Evolutionary conservation across 805 yeast species (phyloP).

Genomic region (Spencermartinsiella europaea): DNA sequence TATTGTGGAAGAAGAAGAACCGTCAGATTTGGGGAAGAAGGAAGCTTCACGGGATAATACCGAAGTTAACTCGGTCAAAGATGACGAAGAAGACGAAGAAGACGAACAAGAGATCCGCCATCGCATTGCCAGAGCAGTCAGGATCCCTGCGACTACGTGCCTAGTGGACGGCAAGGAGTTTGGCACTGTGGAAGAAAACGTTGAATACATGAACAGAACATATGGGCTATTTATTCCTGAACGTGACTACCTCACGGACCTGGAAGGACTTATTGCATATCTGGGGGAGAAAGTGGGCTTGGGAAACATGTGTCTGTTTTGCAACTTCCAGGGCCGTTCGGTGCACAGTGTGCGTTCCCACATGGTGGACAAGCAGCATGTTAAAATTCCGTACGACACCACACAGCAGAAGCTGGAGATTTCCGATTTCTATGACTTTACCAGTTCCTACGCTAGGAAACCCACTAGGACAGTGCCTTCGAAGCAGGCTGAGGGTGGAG

Average conservation of each 20-base stretch:
- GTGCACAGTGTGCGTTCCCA: slow-evolving; percentile 87
- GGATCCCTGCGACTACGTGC: slow-evolving; percentile 33
- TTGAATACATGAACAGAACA: slow-evolving; percentile 67
- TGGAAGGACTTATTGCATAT: slow-evolving; percentile 66
- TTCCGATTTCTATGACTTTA: slow-evolving; percentile 79
- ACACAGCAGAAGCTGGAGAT: slow-evolving; percentile 72
- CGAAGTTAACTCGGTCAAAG: slow-evolving; percentile 9
- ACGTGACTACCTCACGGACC: slow-evolving; percentile 57
- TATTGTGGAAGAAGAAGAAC: background rate
- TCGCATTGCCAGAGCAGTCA: slow-evolving; percentile 14
- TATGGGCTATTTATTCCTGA: slow-evolving; percentile 93
- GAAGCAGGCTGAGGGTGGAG: slow-evolving; percentile 27
- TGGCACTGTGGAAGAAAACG: slow-evolving; percentile 50
- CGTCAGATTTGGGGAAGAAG: background rate
- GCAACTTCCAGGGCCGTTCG: slow-evolving; percentile 78
- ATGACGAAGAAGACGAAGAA: slow-evolving; percentile 22
- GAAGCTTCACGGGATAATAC: background rate
- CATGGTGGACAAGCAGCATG: slow-evolving; percentile 78
- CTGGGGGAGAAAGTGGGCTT: slow-evolving; percentile 75
- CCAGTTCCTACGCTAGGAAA: slow-evolving; percentile 46
- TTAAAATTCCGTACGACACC: slow-evolving; percentile 81
- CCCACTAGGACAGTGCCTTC: slow-evolving; percentile 11
- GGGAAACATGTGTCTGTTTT: slow-evolving; percentile 78
- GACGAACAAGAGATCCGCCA: slow-evolving; percentile 23
- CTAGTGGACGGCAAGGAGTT: slow-evolving; percentile 45